A percentile compares a stretch with the other conserved stretches of the same genome.
These are phyloP conservation scores for Parachlorella kessleri DNA, from an alignment of 139 green algal species.

Conservation along the genomic window DNA sequence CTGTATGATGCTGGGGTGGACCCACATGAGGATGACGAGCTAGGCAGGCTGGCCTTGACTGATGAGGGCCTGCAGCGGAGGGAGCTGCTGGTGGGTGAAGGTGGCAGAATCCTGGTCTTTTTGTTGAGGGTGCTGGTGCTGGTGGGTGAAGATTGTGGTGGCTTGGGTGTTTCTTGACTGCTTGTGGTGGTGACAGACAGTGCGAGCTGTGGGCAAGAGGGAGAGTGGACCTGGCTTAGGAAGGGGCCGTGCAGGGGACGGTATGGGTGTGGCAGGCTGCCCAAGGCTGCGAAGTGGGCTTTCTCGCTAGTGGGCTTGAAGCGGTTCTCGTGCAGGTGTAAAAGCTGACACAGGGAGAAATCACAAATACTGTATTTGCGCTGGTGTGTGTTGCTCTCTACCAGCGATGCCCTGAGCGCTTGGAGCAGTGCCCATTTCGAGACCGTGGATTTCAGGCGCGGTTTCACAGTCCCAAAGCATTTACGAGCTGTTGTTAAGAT, in stretches of 20 bases:
- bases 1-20: conserved; percentile 92
- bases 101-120: not conserved
- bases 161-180: not conserved
- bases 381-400: not conserved
- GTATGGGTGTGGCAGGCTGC: too few species aligned
- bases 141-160: not conserved
- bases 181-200: not conserved
- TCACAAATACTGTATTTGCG: not conserved
- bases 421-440: not conserved
- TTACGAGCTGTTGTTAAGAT: too few species aligned
- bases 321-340: too few species aligned
- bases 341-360: too few species aligned
- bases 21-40: conserved; percentile 65
- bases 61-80: conserved; percentile 71
- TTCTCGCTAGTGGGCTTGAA: too few species aligned
- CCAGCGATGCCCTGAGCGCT: not conserved
- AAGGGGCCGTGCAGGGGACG: too few species aligned
- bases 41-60: conserved; percentile 72
- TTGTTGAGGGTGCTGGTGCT: not conserved
- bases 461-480: too few species aligned
- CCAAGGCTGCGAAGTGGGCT: too few species aligned
- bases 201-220: too few species aligned
- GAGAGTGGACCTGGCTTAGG: too few species aligned
- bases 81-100: conserved; percentile 65
- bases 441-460: too few species aligned